Evolutionary conservation across 2,329 filamentous ascomycete genomes (phyloP).

Genomic region (Sordariomycetes sp.): DNA sequence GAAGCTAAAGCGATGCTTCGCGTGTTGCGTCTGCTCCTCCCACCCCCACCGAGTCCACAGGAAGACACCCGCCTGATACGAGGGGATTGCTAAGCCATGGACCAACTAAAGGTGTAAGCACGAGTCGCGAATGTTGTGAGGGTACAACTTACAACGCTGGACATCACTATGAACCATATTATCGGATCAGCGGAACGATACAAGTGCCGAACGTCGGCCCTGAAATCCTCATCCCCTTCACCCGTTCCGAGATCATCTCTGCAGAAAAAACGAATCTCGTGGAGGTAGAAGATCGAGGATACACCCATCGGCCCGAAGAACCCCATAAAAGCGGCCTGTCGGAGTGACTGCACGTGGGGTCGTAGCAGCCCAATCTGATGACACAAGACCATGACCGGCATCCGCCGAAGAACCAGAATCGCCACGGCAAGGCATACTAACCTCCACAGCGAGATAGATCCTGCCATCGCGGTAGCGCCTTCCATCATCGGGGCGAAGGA

Average conservation of each 20-base stretch:
- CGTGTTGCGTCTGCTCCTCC: background rate
- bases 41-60: background rate
- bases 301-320: slow-evolving; percentile 71
- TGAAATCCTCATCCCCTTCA: background rate
- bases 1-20: background rate
- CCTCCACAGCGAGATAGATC: slow-evolving; percentile 36
- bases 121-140: background rate
- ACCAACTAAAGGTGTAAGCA: background rate
- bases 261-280: slow-evolving; percentile 29
- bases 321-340: slow-evolving; percentile 50
- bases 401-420: slow-evolving; percentile 42
- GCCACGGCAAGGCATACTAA: slow-evolving; percentile 40
- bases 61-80: background rate
- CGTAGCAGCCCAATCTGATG: slow-evolving; percentile 37
- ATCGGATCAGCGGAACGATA: background rate
- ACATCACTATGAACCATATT: background rate
- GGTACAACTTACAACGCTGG: background rate
- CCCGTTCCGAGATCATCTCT: background rate
- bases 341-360: slow-evolving; percentile 33
- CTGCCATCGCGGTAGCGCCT: slow-evolving; percentile 32
- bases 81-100: background rate
- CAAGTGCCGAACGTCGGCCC: background rate
- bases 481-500: slow-evolving; percentile 23
- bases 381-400: slow-evolving; percentile 40
- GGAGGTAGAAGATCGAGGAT: slow-evolving; percentile 64